These are phyloP conservation scores for Kingdonia uniflora DNA, from an alignment of 164 flowering plant species.

Conservation along the genomic window DNA sequence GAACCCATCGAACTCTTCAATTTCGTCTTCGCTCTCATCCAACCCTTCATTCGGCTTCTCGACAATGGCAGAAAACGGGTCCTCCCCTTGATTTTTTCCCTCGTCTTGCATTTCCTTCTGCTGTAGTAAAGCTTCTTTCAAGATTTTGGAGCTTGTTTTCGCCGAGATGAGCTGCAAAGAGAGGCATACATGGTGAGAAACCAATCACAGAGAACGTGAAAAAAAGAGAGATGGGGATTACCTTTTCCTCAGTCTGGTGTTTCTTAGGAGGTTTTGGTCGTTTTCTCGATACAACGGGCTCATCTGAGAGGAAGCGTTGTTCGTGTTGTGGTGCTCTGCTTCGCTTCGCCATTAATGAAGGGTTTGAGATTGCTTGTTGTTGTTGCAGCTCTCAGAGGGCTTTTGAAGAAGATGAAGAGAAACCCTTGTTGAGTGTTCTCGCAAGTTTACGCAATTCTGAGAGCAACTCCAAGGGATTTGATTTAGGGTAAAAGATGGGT, in stretches of 20 bases:
- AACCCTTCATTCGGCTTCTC: constrained; percentile 18
- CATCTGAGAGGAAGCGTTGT: constrained; percentile 27
- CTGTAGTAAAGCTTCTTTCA: constrained; percentile 66
- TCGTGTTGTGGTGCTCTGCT: constrained; percentile 20
- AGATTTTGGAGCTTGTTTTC: constrained; percentile 54
- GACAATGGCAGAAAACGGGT: constrained; percentile 15
- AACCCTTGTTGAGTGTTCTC: no score
- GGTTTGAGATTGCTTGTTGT: no score
- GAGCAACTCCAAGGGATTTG: no score
- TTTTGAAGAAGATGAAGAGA: no score
- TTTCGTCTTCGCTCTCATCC: constrained; percentile 26
- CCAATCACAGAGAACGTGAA: no score
- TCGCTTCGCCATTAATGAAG: constrained; percentile 20
- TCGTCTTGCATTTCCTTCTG: constrained; percentile 73
- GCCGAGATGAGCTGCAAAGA: constrained; percentile 47
- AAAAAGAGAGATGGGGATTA: no score
- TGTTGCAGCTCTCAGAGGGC: no score
- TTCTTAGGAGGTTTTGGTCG: constrained; percentile 33
- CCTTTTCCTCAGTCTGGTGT: constrained; percentile 39
- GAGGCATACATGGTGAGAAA: no score
- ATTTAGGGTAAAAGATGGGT: no score
- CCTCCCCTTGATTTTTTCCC: constrained; percentile 19
- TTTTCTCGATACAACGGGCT: constrained; percentile 24
- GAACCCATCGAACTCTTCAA: constrained; percentile 56
- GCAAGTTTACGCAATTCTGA: no score